Base-by-base conservation (phyloP, 2,329 filamentous ascomycete genomes). In the Fusarium keratoplasticum region DNA sequence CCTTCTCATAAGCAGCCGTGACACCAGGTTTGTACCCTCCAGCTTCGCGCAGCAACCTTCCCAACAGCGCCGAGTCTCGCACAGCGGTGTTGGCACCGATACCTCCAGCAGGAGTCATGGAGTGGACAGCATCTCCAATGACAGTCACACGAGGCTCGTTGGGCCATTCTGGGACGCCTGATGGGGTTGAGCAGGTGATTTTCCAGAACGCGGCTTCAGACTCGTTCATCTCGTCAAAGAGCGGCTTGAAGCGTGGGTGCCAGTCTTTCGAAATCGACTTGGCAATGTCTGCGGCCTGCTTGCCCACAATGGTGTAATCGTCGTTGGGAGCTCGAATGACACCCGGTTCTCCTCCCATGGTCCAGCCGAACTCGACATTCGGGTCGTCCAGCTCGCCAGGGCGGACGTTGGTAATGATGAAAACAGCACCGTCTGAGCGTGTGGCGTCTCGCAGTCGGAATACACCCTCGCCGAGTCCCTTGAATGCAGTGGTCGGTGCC, bases 181-280 rank as follows among this genome's bases (percentile, higher is more conserved):
- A 83, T 0, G 90, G 90, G 0, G 85, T 87, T 0, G 89, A 91
- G 72, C 89, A 92, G 2, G 90, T 91, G 57, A 92, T 91, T 75
- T 91, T 92, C 89, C 89, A 92, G 72, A 92, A 92, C 0, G 90
- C 90, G 0, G 90, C 88, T 71, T 92, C 88, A 0, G 80, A 71
- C 64, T 86, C 87, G 6, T 82, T 78, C 88, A 91, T 91, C 38
- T 90, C 75, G 7, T 91, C 88, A 67, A 92, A 88, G 0, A 92
- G 80, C 2, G 89, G 85, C 77, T 84, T 86, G 54, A 92, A 80
- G 4, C 86, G 84, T 14, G 87, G 83, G 76, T 91, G 84, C 90
- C 90, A 92, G 36, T 87, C 78, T 18, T 81, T 77, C 0, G 88
- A 87, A 1, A 92, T 79, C 1, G 80, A 76, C 78, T 87, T 89